Base-by-base conservation (phyloP, 352 stramenopile species). In the Phytophthora syringae region DNA sequence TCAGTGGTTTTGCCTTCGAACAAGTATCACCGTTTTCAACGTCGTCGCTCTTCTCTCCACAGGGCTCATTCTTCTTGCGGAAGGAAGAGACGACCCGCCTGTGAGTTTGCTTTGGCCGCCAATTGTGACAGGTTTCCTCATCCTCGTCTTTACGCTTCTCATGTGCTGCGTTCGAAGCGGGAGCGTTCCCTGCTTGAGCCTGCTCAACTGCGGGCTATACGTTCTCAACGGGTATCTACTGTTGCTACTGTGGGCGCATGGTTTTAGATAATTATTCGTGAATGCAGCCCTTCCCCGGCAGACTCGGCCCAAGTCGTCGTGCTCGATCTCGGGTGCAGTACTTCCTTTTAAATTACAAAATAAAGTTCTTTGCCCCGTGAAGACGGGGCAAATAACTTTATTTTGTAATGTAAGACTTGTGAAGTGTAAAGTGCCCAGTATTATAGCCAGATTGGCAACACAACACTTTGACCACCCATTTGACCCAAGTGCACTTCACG, bases 121-220 rank as follows among this genome's bases (percentile, higher is more conserved):
- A 45, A 45, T 28, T 27, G 15, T 56, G 27, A 56, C 49, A 16
- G 20, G 18, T 32, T 56, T 56, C 49, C 24, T 56, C 13, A 45
- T 56, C 6, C 49, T 56, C 16, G 49, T 24, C 20, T 45, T 45
- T 18, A 45, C 27, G 37, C n/a, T 60, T 49, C 16, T n/a, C 10
- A 32, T 50, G 15, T 47, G 37, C 21, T 3, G 44, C 4, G 45
- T 59, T 13, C 15, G 27, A 43, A 43, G 18, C 27, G 10, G 47
- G 47, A 42, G 47, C 32, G 42, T 42, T n/a, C n/a, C 12, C 11
- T 25, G 39, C n/a, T 45, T 45, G 18, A 6, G 11, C 10, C 7
- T 27, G n/a, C 27, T 42, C 6, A 28, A 43, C 21, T 24, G 20
- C 12, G 5, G 20, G 18, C 28, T 54, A 2, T 32, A 54, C 21